phyloP scores from a whole-genome alignment of 768 basidiomycete genomes.

The Lactifluus pinguis region DNA sequence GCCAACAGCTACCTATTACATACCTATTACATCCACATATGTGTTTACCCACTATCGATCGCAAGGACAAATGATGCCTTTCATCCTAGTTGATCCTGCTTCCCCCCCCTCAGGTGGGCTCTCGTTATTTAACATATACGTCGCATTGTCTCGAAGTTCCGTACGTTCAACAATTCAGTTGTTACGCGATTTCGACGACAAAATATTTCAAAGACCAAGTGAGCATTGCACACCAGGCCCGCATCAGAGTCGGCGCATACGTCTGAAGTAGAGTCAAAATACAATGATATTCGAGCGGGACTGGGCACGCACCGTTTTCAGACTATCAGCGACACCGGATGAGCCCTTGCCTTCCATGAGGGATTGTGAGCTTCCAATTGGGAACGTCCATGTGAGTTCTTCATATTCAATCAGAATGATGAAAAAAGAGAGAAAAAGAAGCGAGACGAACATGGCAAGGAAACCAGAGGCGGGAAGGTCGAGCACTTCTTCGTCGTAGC shows the following conservation, averaged over 20 bases:
- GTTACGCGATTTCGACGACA: no score
- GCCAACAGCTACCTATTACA: no score
- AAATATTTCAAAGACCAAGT: neutral
- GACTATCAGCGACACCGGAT: slow-evolving; percentile 40
- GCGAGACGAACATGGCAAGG: slow-evolving; percentile 65
- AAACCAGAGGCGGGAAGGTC: slow-evolving; percentile 75
- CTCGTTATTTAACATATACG: no score
- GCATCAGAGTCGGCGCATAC: slow-evolving; percentile 64
- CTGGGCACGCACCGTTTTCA: slow-evolving; percentile 28
- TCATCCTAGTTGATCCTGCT: no score
- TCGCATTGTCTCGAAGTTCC: no score
- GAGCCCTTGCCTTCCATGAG: slow-evolving; percentile 65
- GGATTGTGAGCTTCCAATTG: slow-evolving; percentile 74
- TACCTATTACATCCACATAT: no score
- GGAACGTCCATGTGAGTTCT: slow-evolving; percentile 73
- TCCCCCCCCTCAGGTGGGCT: no score
- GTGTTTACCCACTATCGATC: no score
- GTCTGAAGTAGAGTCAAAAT: slow-evolving; percentile 33
- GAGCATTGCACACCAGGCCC: slow-evolving; percentile 53
- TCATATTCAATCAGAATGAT: slow-evolving; percentile 2
- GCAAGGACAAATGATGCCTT: no score
- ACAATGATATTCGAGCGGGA: neutral
- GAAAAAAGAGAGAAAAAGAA: neutral
- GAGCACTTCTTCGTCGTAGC: slow-evolving; percentile 80
- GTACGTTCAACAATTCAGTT: no score